Base-by-base conservation (phyloP, 2,329 filamentous ascomycete species). In the Fusarium circinatum region DNA sequence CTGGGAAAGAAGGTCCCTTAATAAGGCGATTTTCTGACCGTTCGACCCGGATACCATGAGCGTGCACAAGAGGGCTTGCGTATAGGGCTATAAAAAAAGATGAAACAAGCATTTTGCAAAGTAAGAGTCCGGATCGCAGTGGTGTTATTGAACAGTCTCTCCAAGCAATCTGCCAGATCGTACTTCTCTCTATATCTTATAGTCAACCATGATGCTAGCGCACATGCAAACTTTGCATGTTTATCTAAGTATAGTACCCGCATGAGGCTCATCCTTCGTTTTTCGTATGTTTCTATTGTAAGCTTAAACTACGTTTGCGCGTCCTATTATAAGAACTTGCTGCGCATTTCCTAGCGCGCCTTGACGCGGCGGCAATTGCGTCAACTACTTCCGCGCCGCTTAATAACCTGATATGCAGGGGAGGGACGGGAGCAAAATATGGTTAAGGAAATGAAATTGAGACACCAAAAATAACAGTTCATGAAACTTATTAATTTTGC, bases 101-200 rank as follows among this genome's bases (percentile, higher is more conserved):
- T 0, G 8, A n/a, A 11, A 18, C 2, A 18, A 14, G 8, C 51
- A 55, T 55, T 18, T 11, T 11, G 11, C 2, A 6, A 7, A n/a
- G 18, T 3, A 10, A 15, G 0, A 1, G 20, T 8, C 15, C 0
- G 20, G 17, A 4, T 7, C 4, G 11, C 0, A 14, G 9, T 52
- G 49, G 6, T 36, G 3, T 26, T 15, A 17, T 13, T 15, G 17
- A 15, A 34, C 17, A 34, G 22, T 8, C 4, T 14, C n/a, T 34
- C 11, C 5, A 20, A 15, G 6, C 9, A 8, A 20, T 20, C 22
- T 2, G 13, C 12, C 4, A 34, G 17, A 24, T 34, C 8, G 14
- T 24, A 3, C 48, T 20, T 32, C 4, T 11, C n/a, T 20, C 14
- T 0, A 51, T 34, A 51, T 24, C 12, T 52, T 52, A 26, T 36